Evolutionary conservation across 495 filamentous ascomycete species (phyloP).

Genomic region (Amorphotheca resinae): DNA sequence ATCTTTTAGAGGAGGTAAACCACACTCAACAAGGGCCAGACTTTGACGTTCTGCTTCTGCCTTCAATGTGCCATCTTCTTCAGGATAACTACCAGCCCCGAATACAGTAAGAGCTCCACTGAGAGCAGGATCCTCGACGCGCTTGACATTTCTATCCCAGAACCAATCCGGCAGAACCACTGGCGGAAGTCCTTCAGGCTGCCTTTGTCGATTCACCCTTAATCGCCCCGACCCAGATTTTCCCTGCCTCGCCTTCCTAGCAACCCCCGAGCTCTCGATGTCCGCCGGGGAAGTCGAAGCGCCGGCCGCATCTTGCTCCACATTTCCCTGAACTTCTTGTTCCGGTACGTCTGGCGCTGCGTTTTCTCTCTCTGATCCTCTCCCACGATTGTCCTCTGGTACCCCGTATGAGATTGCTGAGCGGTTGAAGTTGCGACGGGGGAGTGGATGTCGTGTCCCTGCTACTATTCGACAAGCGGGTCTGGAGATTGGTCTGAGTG

Average conservation of each 20-base stretch:
- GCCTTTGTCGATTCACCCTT: slow-evolving; percentile 26
- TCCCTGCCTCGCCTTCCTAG: slow-evolving; percentile 7
- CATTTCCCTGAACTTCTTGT: neutral
- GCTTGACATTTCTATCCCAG: slow-evolving; percentile 22
- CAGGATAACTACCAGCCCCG: neutral
- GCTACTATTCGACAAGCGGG: slow-evolving; percentile 21
- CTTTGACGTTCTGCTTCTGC: neutral
- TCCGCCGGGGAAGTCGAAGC: neutral
- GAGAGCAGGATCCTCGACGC: slow-evolving; percentile 1
- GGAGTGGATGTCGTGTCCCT: slow-evolving; percentile 20
- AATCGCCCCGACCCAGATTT: slow-evolving; percentile 27
- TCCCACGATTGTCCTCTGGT: slow-evolving; percentile 20
- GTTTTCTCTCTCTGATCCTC: slow-evolving; percentile 15
- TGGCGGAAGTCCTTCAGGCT: slow-evolving; percentile 30
- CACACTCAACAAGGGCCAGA: neutral
- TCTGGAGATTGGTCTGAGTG: slow-evolving; percentile 14
- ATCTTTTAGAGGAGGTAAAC: neutral
- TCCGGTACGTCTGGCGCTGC: neutral
- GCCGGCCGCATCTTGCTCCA: neutral
- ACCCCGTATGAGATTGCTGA: slow-evolving; percentile 18
- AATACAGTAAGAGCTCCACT: slow-evolving; percentile 7
- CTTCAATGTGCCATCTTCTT: neutral
- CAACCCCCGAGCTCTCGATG: neutral
- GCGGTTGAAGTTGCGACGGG: slow-evolving; percentile 25
- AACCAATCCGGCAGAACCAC: slow-evolving; percentile 34